Evolutionary conservation across 768 basidiomycete genomes (phyloP), one percentile per base, ranked within the genome.

Genomic region (Serendipita indica): DNA sequence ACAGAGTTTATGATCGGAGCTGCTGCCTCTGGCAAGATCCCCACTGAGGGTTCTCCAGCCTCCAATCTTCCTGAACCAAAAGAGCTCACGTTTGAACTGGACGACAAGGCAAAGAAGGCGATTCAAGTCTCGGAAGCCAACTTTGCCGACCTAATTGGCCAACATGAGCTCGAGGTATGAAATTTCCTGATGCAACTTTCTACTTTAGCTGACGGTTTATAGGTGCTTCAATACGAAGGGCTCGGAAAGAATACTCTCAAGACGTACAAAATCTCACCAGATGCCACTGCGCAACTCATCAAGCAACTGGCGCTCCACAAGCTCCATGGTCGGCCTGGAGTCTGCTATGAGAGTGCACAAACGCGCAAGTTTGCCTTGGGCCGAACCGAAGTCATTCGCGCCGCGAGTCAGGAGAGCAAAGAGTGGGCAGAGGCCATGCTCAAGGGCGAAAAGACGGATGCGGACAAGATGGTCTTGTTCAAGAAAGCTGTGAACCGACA

Each of bases 241-340:
- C 96, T 92, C 68, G 96, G 96, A 61, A 94, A 94, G 72, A 74
- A 79, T 64, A 70, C 78, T 64, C 88, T 92, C 73, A 97, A 96
- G 74, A 76, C 74, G 59, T 79, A 78, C 77, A 83, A 83, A 66
- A 75, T 80, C 46, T 91, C 88, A 0, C 96, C 94, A 0, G 96
- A 99, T 66, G 92, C 93, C 27, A 92, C 91, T 83, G 88, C 78
- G 16, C 96, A 99, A 72, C 77, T 98, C 58, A 83, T 93, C 64
- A 97, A 93, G 74, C 94, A 97, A 71, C 83, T 97, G 46, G 94
- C 93, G 20, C 97, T 89, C 75, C 81, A 86, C 69, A 92, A 93
- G 72, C 79, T 92, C 58, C 64, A 66, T 46, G 67, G 67, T 28
- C 39, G 67, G 32, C 66, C 68, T 6, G 87, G 80, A 1, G 82